Conservation (phyloP, 176 grass and related monocot genomes). For the Eleusine indica region DNA sequence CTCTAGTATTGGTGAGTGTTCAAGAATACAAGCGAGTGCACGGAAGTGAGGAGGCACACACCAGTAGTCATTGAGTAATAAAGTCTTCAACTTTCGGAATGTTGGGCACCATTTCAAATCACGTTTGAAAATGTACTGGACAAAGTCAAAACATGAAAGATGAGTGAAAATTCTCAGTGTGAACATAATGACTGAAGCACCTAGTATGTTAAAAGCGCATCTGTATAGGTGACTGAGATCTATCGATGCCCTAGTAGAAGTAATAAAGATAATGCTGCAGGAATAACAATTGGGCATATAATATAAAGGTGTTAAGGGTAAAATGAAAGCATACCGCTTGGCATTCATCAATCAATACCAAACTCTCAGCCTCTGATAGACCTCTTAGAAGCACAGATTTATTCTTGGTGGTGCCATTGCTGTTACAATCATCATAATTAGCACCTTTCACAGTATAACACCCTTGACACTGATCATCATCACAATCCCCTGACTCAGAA, state of each 20-base stretch:
- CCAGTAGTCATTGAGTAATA: not conserved
- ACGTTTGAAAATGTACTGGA: slow-evolving; percentile 27
- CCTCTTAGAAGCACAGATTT: not conserved
- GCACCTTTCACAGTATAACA: not conserved
- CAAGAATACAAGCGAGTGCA: slow-evolving; percentile 27
- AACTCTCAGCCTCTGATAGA: slow-evolving; percentile 6
- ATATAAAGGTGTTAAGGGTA: not conserved
- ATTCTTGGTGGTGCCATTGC: not conserved
- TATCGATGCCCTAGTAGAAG: not conserved
- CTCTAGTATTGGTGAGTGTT: slow-evolving; percentile 28
- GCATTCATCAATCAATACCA: not conserved
- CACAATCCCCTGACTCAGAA: not conserved
- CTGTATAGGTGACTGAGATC: not conserved
- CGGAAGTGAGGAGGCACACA: not conserved
- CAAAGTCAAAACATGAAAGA: not conserved
- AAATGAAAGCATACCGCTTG: not conserved
- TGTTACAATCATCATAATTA: no score
- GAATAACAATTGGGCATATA: not conserved
- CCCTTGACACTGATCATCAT: not conserved
- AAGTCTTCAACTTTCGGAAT: slow-evolving; percentile 32
- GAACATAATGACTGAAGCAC: not conserved
- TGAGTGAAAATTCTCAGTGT: not conserved
- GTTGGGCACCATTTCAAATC: slow-evolving; percentile 29
- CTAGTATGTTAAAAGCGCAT: not conserved
- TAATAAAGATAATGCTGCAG: not conserved